Evolutionary conservation across 345 rosid species (phyloP), one percentile per base, ranked within the genome.

Genomic region (Melaleuca alternifolia): DNA sequence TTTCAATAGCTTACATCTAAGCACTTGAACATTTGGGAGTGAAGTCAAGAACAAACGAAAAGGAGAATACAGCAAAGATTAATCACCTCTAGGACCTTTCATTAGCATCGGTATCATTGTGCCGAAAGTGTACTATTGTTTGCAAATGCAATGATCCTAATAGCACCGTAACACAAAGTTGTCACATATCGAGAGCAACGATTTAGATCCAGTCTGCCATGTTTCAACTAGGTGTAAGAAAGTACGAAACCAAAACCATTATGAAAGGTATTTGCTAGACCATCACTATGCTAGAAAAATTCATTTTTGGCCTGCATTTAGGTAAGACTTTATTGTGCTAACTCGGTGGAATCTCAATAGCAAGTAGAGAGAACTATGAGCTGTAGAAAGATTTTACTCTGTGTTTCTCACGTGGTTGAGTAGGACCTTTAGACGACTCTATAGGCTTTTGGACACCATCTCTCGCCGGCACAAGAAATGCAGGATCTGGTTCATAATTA

Each of bases 401-500:
- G 85, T 88, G 76, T 91, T 92, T 94, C 92, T 94, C 92, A 46
- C 85, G 85, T 6, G 91, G 85, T 0, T 89, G 88, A 30, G 92
- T 88, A 16, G 91, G 88, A 84, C 83, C 86, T 52, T 88, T 16
- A 24, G 91, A 90, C 87, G 84, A 91, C 54, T 88, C 86, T 7
- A 85, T 86, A n/a, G 91, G 57, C 84, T 89, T 89, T 87, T 84
- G 92, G 61, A 94, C 88, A 87, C 97, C 95, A 82, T 95, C 96
- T 92, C 94, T 89, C 20, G 93, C 94, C 83, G 91, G 92, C 1
- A 93, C 95, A 3, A 95, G 88, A 90, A 96, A 96, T 83, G 89
- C 84, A 46, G 93, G 92, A 91, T 91, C 98, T 7, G 98, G 97
- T 88, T 95, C 95, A 24, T 94, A 94, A 87, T 95, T 94, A 75